A percentile compares a stretch with the other conserved stretches of the same genome.
These are phyloP conservation scores for Aspergillus indologenus DNA, from an alignment of 495 filamentous ascomycete genomes.

Conservation along the genomic window DNA sequence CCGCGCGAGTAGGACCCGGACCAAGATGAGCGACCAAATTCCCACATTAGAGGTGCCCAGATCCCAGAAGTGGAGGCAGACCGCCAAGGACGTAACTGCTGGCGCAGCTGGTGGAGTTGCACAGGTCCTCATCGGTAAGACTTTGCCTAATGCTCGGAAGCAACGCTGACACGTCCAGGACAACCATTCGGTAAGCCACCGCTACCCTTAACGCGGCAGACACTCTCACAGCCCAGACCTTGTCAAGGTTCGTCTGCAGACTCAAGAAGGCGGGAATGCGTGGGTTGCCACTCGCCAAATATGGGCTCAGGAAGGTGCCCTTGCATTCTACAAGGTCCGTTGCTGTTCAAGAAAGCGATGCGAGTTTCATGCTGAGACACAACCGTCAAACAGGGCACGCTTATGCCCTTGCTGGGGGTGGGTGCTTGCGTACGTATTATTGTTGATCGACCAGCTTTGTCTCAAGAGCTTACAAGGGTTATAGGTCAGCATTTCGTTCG, in stretches of 20 bases:
- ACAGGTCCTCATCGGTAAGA: conserved; percentile 69
- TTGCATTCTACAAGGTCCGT: conserved; percentile 63
- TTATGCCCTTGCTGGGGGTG: conserved; percentile 80
- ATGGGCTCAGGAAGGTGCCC: conserved; percentile 64
- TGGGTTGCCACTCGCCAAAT: conserved; percentile 65
- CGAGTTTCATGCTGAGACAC: not conserved
- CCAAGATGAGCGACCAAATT: not conserved
- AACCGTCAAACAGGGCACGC: conserved; percentile 51
- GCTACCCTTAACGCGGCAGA: not conserved
- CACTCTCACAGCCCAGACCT: conserved; percentile 47
- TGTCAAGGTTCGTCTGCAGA: conserved; percentile 85
- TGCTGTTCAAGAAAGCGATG: too few species aligned
- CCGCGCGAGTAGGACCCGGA: not conserved
- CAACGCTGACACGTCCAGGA: conserved; percentile 44
- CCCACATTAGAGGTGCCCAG: not conserved
- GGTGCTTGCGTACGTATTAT: conserved; percentile 65
- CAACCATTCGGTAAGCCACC: conserved; percentile 62
- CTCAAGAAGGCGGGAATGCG: conserved; percentile 63
- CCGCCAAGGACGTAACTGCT: conserved; percentile 69
- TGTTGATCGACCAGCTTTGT: not conserved
- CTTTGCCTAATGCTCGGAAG: not conserved
- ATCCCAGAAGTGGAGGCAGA: not conserved
- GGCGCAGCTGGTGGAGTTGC: conserved; percentile 80
- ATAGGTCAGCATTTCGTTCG: conserved; percentile 70
- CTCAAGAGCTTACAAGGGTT: not conserved